Evolutionary conservation across 2,329 filamentous ascomycete genomes (phyloP), one percentile per base, ranked within the genome.

Genomic region (Bipolaris bicolor): DNA sequence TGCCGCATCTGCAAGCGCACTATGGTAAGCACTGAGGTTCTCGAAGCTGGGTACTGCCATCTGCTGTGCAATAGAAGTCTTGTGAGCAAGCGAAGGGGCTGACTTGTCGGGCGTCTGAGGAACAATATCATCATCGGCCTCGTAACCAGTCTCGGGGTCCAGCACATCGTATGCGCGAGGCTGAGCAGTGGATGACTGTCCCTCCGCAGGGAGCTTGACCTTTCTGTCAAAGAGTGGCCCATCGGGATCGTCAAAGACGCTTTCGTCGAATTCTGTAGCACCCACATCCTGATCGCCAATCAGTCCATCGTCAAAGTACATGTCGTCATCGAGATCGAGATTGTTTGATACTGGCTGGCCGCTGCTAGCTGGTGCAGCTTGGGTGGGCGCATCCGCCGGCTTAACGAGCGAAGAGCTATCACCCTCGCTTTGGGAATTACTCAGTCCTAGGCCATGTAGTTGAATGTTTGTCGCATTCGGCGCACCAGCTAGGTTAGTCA

Each of bases 1-100:
- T 9, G 92, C 90, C 6, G 92, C 94, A 45, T 90, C 88, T 1
- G 91, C 92, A 4, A 98, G 82, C 1, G 92, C 92, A 50, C 89
- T 89, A 71, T 97, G 92, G 68, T 97, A 94, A 1, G 86, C 89
- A 40, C 87, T 86, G 18, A 90, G 78, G 55, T 84, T 87, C 34
- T 83, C 80, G 51, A 72, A 71, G 26, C 66, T 65, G 20, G 71
- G 66, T 18, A 65, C 56, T 3, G 69, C 59, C 69, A 36, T 79
- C 73, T 68, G 63, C 22, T 73, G 69, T 3, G 61, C 66, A 65
- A 69, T 65, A 55, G 67, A 76, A 40, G 67, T 64, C 62, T 85
- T 20, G 83, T 87, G 62, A 82, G 82, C 5, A 79, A 76, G 81
- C 7, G 86, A 84, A 55, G 84, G 83, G 52, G 68, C 67, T 13